phyloP scores from a whole-genome alignment of 169 alveolate genomes.

The Plasmodium billcollinsi region DNA sequence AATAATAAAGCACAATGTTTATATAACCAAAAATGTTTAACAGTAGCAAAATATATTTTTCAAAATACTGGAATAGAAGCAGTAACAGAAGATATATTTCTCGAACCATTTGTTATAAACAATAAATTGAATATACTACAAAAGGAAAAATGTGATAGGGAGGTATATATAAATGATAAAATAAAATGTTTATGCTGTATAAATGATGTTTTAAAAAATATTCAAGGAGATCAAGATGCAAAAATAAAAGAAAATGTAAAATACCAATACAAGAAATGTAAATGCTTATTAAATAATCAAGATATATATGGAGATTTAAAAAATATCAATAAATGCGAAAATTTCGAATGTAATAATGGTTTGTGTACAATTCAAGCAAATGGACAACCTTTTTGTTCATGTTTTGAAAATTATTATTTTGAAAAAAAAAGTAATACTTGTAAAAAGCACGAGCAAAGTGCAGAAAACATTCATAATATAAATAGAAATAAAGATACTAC shows the following conservation, averaged over 20 bases:
- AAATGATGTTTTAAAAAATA: not conserved
- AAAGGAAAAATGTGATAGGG: slow-evolving; percentile 36
- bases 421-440: slow-evolving; percentile 32
- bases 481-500: not conserved
- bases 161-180: slow-evolving; percentile 51
- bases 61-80: slow-evolving; percentile 20
- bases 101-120: not conserved
- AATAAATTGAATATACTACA: not conserved
- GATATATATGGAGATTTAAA: slow-evolving; percentile 1
- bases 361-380: slow-evolving; percentile 34
- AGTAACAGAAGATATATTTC: slow-evolving; percentile 14
- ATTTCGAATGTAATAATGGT: slow-evolving; percentile 28
- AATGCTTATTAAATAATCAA: slow-evolving; percentile 40
- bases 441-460: slow-evolving; percentile 21
- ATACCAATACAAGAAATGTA: slow-evolving; percentile 8
- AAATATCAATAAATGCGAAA: slow-evolving; percentile 26
- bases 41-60: slow-evolving; percentile 32
- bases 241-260: not conserved
- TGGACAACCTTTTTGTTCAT: slow-evolving; percentile 70
- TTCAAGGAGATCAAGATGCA: not conserved
- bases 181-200: slow-evolving; percentile 52
- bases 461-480: not conserved
- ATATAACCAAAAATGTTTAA: slow-evolving; percentile 24
- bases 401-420: slow-evolving; percentile 57
- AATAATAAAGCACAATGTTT: slow-evolving; percentile 11